Conservation (phyloP, 2,329 filamentous ascomycete species). For the Stagonosporopsis tanaceti region DNA sequence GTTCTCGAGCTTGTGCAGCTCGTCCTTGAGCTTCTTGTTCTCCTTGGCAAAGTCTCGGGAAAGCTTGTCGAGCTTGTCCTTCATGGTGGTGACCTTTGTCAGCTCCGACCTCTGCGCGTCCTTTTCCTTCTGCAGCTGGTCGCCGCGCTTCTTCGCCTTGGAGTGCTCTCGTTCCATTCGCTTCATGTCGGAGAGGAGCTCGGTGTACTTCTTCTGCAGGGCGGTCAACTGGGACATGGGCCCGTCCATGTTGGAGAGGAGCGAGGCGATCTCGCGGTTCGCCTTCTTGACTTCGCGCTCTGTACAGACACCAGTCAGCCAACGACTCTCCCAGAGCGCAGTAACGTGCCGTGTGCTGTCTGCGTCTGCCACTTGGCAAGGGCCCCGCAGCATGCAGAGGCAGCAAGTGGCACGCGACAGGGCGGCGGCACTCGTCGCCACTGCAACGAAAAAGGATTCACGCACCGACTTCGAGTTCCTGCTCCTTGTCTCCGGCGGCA, state of each 20-base stretch:
- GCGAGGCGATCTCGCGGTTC: conserved; percentile 85
- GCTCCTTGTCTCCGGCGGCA: conserved; percentile 90
- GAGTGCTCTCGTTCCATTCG: conserved; percentile 90
- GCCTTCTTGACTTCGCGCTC: conserved; percentile 95
- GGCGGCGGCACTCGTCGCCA: conserved; percentile 1
- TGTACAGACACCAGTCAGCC: conserved; percentile 54
- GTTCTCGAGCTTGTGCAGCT: conserved; percentile 83
- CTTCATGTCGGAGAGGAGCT: conserved; percentile 94
- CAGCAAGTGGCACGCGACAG: conserved; percentile 14
- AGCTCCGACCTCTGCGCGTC: conserved; percentile 88
- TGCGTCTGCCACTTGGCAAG: background rate
- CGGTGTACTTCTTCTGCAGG: conserved; percentile 88
- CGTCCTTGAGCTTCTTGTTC: conserved; percentile 98
- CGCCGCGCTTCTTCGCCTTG: conserved; percentile 94
- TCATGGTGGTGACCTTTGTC: conserved; percentile 87
- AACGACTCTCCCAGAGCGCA: conserved; percentile 15
- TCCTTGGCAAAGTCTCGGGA: conserved; percentile 94
- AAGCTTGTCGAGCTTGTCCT: conserved; percentile 96
- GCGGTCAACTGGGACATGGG: conserved; percentile 91
- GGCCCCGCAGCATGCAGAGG: background rate
- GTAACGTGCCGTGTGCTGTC: conserved; percentile 5
- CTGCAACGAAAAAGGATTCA: conserved; percentile 18
- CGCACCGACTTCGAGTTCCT: conserved; percentile 91
- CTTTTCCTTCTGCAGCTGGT: conserved; percentile 95
- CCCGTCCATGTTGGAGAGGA: conserved; percentile 87